phyloP scores from a whole-genome alignment of 495 filamentous ascomycete species.

The Daldinia bambusicola region DNA sequence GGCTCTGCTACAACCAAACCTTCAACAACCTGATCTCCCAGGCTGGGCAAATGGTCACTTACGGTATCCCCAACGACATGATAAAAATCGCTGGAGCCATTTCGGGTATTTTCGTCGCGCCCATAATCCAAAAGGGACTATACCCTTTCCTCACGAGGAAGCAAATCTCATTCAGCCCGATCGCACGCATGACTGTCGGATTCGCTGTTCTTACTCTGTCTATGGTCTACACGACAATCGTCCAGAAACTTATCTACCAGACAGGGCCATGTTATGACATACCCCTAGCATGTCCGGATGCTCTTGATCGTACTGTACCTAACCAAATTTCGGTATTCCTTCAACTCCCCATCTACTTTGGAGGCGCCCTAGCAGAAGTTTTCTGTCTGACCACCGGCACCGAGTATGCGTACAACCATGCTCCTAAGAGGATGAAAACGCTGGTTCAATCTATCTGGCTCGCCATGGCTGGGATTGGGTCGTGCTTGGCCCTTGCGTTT shows the following conservation, averaged over 20 bases:
- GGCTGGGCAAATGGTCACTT: constrained; percentile 61
- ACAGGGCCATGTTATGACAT: constrained; percentile 62
- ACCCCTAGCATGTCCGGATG: constrained; percentile 53
- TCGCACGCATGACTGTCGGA: constrained; percentile 62
- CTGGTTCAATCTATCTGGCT: constrained; percentile 49
- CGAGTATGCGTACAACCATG: constrained; percentile 65
- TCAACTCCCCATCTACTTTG: constrained; percentile 55
- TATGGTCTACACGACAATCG: constrained; percentile 61
- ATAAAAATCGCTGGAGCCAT: constrained; percentile 40
- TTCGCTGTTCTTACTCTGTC: constrained; percentile 56
- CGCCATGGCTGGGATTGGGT: constrained; percentile 54
- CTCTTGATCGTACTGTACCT: constrained; percentile 35
- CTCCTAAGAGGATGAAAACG: constrained; percentile 54
- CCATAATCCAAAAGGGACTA: constrained; percentile 58
- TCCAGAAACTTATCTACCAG: constrained; percentile 61
- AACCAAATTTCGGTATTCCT: constrained; percentile 54
- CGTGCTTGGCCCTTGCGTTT: constrained; percentile 56
- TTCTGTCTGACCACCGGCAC: constrained; percentile 54
- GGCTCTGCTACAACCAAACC: constrained; percentile 45
- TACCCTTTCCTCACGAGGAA: constrained; percentile 56
- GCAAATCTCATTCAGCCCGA: constrained; percentile 57
- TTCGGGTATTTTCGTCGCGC: constrained; percentile 23
- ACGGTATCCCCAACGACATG: constrained; percentile 64
- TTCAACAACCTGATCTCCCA: constrained; percentile 65
- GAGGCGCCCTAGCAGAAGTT: constrained; percentile 55